phyloP scores from a whole-genome alignment of 345 rosid species.

The Camelina neglecta region DNA sequence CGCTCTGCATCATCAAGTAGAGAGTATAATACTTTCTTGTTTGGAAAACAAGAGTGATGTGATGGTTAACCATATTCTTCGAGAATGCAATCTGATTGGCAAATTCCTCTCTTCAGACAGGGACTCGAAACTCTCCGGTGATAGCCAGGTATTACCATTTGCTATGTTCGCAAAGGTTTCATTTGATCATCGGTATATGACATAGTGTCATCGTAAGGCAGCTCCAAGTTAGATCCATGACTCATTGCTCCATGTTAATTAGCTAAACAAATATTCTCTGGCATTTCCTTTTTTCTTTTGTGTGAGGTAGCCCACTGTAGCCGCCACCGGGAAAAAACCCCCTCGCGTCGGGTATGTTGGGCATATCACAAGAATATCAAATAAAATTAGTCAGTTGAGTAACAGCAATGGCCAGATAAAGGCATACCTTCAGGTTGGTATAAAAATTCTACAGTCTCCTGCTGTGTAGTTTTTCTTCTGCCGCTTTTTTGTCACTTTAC shows the following conservation, averaged over 20 bases:
- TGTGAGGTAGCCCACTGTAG: slow-evolving; percentile 76
- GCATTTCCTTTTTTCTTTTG: slow-evolving; percentile 14
- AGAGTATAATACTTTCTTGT: slow-evolving; percentile 83
- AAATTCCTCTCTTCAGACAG: slow-evolving; percentile 75
- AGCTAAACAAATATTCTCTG: slow-evolving; percentile 19
- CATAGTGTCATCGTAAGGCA: slow-evolving; percentile 21
- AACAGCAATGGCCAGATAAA: slow-evolving; percentile 66
- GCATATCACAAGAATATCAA: slow-evolving; percentile 86
- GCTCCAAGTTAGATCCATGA: slow-evolving; percentile 17
- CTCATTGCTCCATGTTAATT: slow-evolving; percentile 23
- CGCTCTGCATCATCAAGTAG: slow-evolving; percentile 96
- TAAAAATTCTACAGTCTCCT: slow-evolving; percentile 3
- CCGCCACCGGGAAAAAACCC: slow-evolving; percentile 65
- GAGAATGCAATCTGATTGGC: slow-evolving; percentile 80
- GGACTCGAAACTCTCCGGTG: slow-evolving; percentile 62
- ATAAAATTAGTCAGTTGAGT: slow-evolving; percentile 80
- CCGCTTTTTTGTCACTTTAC: slow-evolving; percentile 17
- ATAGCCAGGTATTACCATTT: slow-evolving; percentile 56
- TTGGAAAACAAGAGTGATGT: slow-evolving; percentile 73
- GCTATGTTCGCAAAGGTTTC: slow-evolving; percentile 25
- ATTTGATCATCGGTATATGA: slow-evolving; percentile 1
- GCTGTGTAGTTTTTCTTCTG: slow-evolving; percentile 28
- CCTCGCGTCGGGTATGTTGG: slow-evolving; percentile 91
- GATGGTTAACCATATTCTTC: slow-evolving; percentile 78
- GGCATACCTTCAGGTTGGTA: slow-evolving; percentile 73